Percentiles rank a stretch among this genome's conserved stretches.
Conservation (phyloP, 768 basidiomycete species). For the Candolleomyces eurysporus region DNA sequence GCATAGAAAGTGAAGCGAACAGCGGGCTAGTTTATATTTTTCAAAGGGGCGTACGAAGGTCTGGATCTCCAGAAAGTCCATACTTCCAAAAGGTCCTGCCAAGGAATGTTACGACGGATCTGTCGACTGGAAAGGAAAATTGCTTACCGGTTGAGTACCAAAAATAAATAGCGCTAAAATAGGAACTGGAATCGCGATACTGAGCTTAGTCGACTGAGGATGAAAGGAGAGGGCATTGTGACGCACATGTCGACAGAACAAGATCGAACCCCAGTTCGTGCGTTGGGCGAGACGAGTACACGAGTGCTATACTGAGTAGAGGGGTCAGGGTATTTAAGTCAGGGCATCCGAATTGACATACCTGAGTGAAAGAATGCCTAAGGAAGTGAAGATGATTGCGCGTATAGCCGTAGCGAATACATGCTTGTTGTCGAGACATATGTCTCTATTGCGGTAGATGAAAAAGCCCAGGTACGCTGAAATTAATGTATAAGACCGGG, state of each 20-base stretch:
- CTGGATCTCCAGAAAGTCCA: slow-evolving; percentile 4
- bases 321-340: not conserved
- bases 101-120: not conserved
- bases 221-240: not conserved
- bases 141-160: slow-evolving; percentile 22
- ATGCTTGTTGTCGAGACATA: slow-evolving; percentile 10
- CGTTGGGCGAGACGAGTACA: slow-evolving; percentile 19
- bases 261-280: slow-evolving; percentile 23
- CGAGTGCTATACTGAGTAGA: slow-evolving; percentile 16
- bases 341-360: slow-evolving; percentile 7
- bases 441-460: slow-evolving; percentile 21
- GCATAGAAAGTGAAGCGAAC: not conserved
- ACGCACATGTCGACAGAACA: slow-evolving; percentile 21
- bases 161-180: slow-evolving; percentile 22
- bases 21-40: not conserved
- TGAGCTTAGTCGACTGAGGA: not conserved
- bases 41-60: not conserved
- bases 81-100: slow-evolving; percentile 4
- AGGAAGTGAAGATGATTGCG: slow-evolving; percentile 26
- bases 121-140: not conserved
- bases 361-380: slow-evolving; percentile 25
- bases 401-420: slow-evolving; percentile 24
- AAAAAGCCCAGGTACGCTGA: slow-evolving; percentile 22
- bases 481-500: not conserved
- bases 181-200: slow-evolving; percentile 17